Base-by-base conservation (phyloP, 1,284 basidiomycete species). In the Grifola frondosa region DNA sequence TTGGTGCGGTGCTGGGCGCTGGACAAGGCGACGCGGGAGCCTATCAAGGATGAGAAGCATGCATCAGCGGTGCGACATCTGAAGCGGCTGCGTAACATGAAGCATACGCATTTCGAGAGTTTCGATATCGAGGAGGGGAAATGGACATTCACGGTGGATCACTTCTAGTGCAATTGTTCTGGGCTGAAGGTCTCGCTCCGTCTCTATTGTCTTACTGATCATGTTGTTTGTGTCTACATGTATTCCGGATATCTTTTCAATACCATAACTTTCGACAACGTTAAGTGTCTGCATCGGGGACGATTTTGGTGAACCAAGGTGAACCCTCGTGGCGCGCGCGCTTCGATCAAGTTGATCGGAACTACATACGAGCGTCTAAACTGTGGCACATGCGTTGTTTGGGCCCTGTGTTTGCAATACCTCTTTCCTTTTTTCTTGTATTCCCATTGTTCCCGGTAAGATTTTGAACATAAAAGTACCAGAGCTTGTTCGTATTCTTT, bases 61-160 rank as follows among this genome's bases (percentile, higher is more conserved):
- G 80, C 87, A n/a, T 67, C 73, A 32, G 81, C 82, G 42, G 71
- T 81, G 40, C 85, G 88, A 59, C 91, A 96, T 64, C 56, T 93
- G 57, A 91, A 89, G 69, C 80, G 89, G 56, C 71, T 98, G 64
- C 84, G 85, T 73, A 80, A 77, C 50, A 91, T 95, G 75, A 83
- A 84, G 61, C 86, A 88, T 44, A 97, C 93, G 29, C 78, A 81
- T 48, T 98, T 96, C 60, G 82, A 92, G 61, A 73, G 71, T 59
- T 98, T 91, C 63, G 85, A 92, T 45, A 74, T 84, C 34, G 75
- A 74, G 54, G 81, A 81, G 54, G 96, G 96, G 34, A 85, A 81
- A 62, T 98, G 97, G 96, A 88, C 83, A 28, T 99, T 99, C 71
- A 81, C 77, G 22, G 96, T 98, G 46, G 87, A 95, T 62, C 92